Evolutionary conservation across 2,329 filamentous ascomycete genomes (phyloP).

Genomic region (Fusarium staphyleae): DNA sequence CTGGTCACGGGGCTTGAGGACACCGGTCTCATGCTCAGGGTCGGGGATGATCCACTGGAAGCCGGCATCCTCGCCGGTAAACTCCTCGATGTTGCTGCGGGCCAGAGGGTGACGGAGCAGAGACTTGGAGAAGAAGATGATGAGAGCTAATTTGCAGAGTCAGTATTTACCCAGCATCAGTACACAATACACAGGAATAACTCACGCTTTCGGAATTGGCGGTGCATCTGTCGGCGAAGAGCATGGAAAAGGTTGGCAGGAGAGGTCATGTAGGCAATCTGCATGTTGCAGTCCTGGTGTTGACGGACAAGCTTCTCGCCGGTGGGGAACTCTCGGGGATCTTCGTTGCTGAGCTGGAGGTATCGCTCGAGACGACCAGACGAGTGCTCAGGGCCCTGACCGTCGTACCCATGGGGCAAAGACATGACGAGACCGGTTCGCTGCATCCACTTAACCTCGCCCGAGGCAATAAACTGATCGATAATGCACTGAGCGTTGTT

Average conservation of each 20-base stretch:
- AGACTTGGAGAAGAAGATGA: slow-evolving; percentile 98
- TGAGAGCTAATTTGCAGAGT: slow-evolving; percentile 63
- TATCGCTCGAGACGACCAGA: slow-evolving; percentile 97
- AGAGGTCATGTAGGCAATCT: slow-evolving; percentile 96
- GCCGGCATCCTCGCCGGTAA: slow-evolving; percentile 81
- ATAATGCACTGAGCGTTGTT: slow-evolving; percentile 99
- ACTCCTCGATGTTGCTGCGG: slow-evolving; percentile 88
- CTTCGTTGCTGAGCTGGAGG: slow-evolving; percentile 96
- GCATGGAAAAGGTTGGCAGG: slow-evolving; percentile 97
- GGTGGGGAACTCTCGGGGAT: slow-evolving; percentile 89
- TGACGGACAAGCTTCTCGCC: slow-evolving; percentile 91
- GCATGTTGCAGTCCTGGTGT: slow-evolving; percentile 99
- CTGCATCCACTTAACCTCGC: slow-evolving; percentile 98
- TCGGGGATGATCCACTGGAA: slow-evolving; percentile 98
- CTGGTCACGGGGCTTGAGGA: slow-evolving; percentile 80
- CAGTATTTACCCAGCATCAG: slow-evolving; percentile 16
- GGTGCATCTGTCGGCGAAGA: slow-evolving; percentile 95
- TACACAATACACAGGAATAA: slow-evolving; percentile 36
- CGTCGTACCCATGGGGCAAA: slow-evolving; percentile 96
- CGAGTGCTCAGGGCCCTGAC: slow-evolving; percentile 97
- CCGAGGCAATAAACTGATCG: slow-evolving; percentile 97
- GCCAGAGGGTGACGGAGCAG: slow-evolving; percentile 93
- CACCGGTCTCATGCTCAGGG: slow-evolving; percentile 77
- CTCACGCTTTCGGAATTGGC: slow-evolving; percentile 98
- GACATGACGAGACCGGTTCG: slow-evolving; percentile 96